Evolutionary conservation across 108 stramenopile species (phyloP).

Genomic region (Nannochloropsis salina): DNA sequence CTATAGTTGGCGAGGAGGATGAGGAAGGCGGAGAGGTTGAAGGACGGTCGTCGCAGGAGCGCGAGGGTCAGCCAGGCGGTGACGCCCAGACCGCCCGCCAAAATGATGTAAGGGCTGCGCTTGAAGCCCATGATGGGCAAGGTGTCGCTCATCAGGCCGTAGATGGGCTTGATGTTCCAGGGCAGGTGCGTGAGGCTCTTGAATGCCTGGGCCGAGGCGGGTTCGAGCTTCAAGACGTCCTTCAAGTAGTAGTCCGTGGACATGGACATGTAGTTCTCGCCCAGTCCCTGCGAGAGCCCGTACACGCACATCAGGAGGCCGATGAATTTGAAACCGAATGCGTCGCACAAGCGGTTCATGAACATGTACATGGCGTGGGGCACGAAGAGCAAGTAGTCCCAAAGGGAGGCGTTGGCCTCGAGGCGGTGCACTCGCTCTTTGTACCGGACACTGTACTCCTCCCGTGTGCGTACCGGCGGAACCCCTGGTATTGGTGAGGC

Average conservation of each 20-base stretch:
- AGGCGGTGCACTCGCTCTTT: conserved; percentile 16
- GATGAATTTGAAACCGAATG: conserved; percentile 2
- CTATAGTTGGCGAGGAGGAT: background rate
- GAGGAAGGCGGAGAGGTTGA: background rate
- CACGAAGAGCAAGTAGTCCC: background rate
- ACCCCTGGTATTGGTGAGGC: background rate
- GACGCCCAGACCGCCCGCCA: conserved; percentile 6
- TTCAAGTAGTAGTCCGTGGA: conserved; percentile 22
- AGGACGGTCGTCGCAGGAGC: background rate
- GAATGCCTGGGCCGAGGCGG: conserved; percentile 18
- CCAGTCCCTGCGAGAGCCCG: background rate
- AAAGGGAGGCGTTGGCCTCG: background rate
- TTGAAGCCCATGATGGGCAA: conserved; percentile 22
- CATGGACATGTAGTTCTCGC: conserved; percentile 10
- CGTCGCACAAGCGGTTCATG: background rate
- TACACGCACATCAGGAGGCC: conserved; percentile 1
- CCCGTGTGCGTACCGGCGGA: background rate
- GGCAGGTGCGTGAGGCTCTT: background rate
- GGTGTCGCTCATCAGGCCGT: conserved; percentile 19
- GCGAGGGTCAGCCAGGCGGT: background rate
- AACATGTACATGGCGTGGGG: background rate
- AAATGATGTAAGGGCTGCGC: background rate
- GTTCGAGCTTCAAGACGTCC: conserved; percentile 15
- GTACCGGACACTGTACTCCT: background rate
- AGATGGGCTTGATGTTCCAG: conserved; percentile 26